These are phyloP conservation scores for Moelleriella libera DNA, from an alignment of 2,329 filamentous ascomycete genomes.

Conservation along the genomic window DNA sequence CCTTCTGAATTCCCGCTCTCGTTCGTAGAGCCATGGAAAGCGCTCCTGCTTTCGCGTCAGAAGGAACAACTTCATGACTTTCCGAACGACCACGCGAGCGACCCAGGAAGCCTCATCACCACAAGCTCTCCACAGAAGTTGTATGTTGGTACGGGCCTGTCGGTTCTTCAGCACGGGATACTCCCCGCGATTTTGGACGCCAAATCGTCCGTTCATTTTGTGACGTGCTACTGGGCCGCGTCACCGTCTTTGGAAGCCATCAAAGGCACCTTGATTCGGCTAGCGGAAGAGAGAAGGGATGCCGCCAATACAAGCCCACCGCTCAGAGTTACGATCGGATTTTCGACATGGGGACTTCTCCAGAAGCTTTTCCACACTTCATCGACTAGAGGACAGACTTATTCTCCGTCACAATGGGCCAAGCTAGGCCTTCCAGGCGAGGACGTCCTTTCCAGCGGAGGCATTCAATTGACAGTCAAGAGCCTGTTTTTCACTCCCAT, in stretches of 20 bases:
- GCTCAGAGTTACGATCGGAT: constrained; percentile 56
- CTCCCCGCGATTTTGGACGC: constrained; percentile 48
- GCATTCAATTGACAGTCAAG: constrained; percentile 58
- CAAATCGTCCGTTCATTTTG: constrained; percentile 53
- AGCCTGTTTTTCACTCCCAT: constrained; percentile 68
- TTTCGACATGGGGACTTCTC: constrained; percentile 57
- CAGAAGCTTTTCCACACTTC: constrained; percentile 65
- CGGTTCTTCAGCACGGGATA: constrained; percentile 39
- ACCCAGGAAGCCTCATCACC: constrained; percentile 32
- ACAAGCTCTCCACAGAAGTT: constrained; percentile 32
- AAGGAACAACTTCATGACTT: constrained; percentile 25
- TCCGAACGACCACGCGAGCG: constrained; percentile 30
- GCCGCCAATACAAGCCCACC: constrained; percentile 9
- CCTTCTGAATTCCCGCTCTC: constrained; percentile 17
- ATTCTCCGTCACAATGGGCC: constrained; percentile 44
- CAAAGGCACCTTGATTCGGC: constrained; percentile 37
- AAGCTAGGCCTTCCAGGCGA: constrained; percentile 50
- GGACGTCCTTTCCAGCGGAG: constrained; percentile 33
- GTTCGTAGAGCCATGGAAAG: constrained; percentile 23
- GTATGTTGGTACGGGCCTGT: constrained; percentile 41
- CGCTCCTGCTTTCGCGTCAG: constrained; percentile 16
- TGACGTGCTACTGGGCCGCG: constrained; percentile 71
- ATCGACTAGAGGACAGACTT: constrained; percentile 46
- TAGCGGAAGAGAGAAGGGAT: constrained; percentile 34
- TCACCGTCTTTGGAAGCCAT: constrained; percentile 48